Conservation (phyloP, 164 flowering plant genomes). For the Cinnamomum micranthum region DNA sequence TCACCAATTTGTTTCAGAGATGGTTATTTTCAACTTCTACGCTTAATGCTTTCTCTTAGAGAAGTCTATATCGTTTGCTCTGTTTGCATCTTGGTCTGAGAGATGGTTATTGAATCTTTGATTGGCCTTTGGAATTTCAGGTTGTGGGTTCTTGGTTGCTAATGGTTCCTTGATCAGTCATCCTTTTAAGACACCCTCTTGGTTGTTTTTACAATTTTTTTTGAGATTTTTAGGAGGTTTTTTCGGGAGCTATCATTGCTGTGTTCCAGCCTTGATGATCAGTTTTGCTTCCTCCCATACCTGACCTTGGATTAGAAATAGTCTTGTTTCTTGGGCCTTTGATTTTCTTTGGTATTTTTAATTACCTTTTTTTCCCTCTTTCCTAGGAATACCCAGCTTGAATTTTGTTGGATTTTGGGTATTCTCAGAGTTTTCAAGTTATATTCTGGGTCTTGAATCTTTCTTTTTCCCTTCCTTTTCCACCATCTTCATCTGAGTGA, state of each 20-base stretch:
- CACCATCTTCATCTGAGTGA: not conserved
- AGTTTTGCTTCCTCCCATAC: not conserved
- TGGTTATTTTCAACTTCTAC: not conserved
- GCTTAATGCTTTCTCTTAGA: too few relatives aligned
- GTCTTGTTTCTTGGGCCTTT: not conserved
- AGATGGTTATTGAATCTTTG: not conserved
- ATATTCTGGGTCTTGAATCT: not conserved
- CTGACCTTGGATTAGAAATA: not conserved
- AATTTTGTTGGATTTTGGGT: not conserved
- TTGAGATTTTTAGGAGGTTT: not conserved
- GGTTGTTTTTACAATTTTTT: not conserved
- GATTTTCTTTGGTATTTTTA: too few relatives aligned
- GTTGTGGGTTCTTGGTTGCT: not conserved
- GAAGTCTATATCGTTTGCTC: not conserved
- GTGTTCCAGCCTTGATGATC: not conserved
- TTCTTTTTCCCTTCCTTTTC: not conserved
- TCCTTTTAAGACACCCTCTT: not conserved
- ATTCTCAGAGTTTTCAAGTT: not conserved
- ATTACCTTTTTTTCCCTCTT: not conserved
- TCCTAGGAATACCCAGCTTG: not conserved
- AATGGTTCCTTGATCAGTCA: not conserved
- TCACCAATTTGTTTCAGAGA: not conserved
- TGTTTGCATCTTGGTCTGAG: not conserved
- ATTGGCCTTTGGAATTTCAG: not conserved
- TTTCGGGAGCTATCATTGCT: not conserved